Base-by-base conservation (phyloP, 768 basidiomycete species). In the Serendipita sp. region DNA sequence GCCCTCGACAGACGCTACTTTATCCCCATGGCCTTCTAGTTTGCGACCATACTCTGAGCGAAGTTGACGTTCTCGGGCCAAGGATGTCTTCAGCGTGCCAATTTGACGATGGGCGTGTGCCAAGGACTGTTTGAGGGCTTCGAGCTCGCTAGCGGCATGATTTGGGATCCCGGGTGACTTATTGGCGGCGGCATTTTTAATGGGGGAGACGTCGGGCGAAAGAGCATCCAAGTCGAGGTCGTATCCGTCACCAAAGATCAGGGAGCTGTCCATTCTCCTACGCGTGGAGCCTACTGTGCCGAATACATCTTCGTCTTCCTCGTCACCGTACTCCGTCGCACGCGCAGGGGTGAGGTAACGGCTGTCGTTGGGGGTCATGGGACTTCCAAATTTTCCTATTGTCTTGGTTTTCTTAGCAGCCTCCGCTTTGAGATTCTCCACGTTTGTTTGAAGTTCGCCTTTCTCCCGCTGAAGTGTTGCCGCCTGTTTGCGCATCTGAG, bases 391-490 rank as follows among this genome's bases (percentile, higher is more conserved):
- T 54, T 80, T 79, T 68, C 65, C 28, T 18, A 86, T 74, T 54
- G 82, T 77, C 44, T 84, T 77, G 8, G 78, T 80, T n/a, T 82
- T 82, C 64, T 86, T 83, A 7, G 81, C 80, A 56, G 83, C 76
- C 53, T 94, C 89, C 0, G 80, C 79, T 75, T 88, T 90, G 71
- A 90, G 73, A 2, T 79, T 77, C 69, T 96, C 92, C 30, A 97
- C 76, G 2, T 83, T 77, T 67, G 85, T 82, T 72, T 94, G 89
- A 45, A 99, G 78, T 69, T 99, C 95, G 32, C 84, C 86, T 77
- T 94, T 95, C 73, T 99, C 96, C 67, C 95, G 82, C 69, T 87
- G 85, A 30, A 97, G 79, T 30, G 88, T 86, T 0, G 94, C 94
- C 1, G 88, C 85, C 64, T 87, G 83, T 74, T 90, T 90, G 54